These are phyloP conservation scores for Mycena vitilis DNA, from an alignment of 768 basidiomycete genomes.

Conservation along the genomic window DNA sequence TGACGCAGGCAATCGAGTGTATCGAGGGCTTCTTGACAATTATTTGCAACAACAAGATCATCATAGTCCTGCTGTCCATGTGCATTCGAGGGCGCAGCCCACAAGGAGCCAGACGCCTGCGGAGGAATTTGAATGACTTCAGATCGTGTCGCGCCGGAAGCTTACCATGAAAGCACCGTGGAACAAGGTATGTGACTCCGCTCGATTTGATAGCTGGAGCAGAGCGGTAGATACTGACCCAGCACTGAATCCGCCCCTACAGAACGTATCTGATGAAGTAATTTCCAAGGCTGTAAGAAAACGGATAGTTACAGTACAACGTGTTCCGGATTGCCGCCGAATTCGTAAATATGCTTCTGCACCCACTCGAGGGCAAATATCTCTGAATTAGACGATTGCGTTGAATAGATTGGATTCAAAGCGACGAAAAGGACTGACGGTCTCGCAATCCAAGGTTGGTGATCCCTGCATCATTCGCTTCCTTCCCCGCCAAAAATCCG, in stretches of 20 bases:
- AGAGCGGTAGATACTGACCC: conserved; percentile 20
- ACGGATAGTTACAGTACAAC: neutral
- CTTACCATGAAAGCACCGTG: conserved; percentile 27
- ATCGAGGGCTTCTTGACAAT: conserved; percentile 42
- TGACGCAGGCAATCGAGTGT: conserved; percentile 48
- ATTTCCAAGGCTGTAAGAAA: neutral
- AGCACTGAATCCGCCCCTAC: conserved; percentile 25
- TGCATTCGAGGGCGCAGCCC: conserved; percentile 6
- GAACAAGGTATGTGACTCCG: conserved; percentile 1
- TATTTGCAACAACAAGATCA: conserved; percentile 10
- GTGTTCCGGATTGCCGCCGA: neutral
- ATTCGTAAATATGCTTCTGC: neutral
- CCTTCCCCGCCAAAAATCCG: conserved; percentile 54
- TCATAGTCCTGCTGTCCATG: conserved; percentile 25
- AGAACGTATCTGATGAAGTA: no score
- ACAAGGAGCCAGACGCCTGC: neutral
- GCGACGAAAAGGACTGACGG: conserved; percentile 47
- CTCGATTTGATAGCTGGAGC: conserved; percentile 14
- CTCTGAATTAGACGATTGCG: neutral
- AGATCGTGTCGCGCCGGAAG: neutral
- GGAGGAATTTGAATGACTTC: neutral
- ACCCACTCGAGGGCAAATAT: conserved; percentile 27
- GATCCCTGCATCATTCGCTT: conserved; percentile 52
- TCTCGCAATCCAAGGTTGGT: conserved; percentile 65
- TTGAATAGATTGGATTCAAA: no score